Evolutionary conservation across 108 stramenopile species (phyloP).

Genomic region (Nannochloropsis gaditana): DNA sequence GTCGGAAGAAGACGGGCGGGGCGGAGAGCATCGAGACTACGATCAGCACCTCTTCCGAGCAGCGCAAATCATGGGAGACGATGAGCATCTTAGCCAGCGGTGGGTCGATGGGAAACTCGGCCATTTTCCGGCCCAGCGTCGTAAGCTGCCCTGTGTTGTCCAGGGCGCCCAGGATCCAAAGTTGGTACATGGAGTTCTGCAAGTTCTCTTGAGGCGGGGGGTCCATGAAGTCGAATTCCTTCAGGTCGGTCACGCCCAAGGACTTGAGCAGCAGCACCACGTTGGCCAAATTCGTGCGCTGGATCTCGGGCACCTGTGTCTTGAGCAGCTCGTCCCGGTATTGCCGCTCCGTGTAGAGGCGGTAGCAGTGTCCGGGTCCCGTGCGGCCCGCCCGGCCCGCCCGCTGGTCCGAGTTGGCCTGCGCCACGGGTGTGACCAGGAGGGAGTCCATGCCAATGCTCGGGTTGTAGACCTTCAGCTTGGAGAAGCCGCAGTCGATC

Average conservation of each 20-base stretch:
- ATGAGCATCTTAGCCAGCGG: slow-evolving; percentile 95
- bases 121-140: slow-evolving; percentile 81
- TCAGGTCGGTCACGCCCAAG: slow-evolving; percentile 78
- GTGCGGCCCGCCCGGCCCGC: slow-evolving; percentile 93
- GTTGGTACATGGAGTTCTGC: slow-evolving; percentile 88
- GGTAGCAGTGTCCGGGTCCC: slow-evolving; percentile 89
- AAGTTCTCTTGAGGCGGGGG: slow-evolving; percentile 97
- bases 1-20: slow-evolving; percentile 26
- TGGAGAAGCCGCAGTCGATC: slow-evolving; percentile 91
- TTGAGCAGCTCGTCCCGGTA: slow-evolving; percentile 90
- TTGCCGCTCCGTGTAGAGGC: slow-evolving; percentile 93
- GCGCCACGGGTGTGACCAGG: slow-evolving; percentile 85
- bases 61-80: slow-evolving; percentile 68
- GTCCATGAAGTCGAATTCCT: slow-evolving; percentile 97
- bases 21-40: slow-evolving; percentile 93
- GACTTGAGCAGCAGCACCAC: slow-evolving; percentile 97
- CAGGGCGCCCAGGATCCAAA: slow-evolving; percentile 95
- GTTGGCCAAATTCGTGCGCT: slow-evolving; percentile 93
- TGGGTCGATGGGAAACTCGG: slow-evolving; percentile 93
- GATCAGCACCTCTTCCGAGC: slow-evolving; percentile 84
- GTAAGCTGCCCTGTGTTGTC: slow-evolving; percentile 91
- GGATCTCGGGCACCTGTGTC: slow-evolving; percentile 83
- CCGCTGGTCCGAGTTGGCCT: slow-evolving; percentile 97
- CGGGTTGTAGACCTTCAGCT: slow-evolving; percentile 98
- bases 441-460: slow-evolving; percentile 99